Conservation (phyloP, 345 rosid species). For the Trapa incisa region DNA sequence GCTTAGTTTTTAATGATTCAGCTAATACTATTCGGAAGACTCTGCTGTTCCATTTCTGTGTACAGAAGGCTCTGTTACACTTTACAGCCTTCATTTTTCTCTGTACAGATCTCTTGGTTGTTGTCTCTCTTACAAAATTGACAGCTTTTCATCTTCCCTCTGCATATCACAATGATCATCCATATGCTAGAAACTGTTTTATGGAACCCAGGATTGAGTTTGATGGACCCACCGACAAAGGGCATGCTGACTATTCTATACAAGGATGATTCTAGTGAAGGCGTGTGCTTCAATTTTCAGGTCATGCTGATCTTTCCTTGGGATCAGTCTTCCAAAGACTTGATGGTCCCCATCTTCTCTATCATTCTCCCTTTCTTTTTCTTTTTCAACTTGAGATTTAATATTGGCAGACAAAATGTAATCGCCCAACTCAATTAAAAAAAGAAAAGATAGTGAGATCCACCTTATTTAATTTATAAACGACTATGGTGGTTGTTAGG, state of each 20-base stretch:
- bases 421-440: neutral
- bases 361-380: neutral
- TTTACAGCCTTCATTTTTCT: slow-evolving; percentile 1
- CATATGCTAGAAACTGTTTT: too few relatives aligned
- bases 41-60: neutral
- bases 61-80: neutral
- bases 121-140: neutral
- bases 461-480: neutral
- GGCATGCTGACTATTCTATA: too few relatives aligned
- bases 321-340: too few relatives aligned
- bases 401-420: neutral
- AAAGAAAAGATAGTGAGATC: neutral
- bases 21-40: neutral
- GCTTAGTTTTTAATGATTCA: neutral
- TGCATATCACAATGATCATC: too few relatives aligned
- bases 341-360: neutral
- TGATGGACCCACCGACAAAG: too few relatives aligned
- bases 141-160: neutral
- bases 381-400: neutral
- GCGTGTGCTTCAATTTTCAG: too few relatives aligned
- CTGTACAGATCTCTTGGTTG: neutral
- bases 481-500: neutral
- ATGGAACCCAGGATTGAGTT: too few relatives aligned
- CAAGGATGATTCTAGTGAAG: neutral
- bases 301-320: too few relatives aligned